Base-by-base conservation (phyloP, 2,329 filamentous ascomycete genomes). In the Xylaria sp. region DNA sequence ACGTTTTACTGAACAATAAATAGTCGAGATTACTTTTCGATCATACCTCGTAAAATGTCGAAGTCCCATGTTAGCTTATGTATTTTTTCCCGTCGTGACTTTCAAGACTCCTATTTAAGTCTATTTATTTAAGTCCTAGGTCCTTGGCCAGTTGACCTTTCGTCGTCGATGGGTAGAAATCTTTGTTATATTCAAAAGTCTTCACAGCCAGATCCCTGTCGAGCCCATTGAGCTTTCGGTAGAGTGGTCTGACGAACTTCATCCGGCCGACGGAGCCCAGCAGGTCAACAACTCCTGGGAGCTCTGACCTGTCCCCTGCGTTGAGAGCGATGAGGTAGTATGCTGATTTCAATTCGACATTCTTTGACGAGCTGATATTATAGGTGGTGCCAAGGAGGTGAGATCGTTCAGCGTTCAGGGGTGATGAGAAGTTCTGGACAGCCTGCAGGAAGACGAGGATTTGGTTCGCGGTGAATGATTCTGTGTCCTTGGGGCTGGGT, bases 111-210 rank as follows among this genome's bases (percentile, higher is more conserved):
- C 13, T 23, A 3, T 65, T 3, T 59, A 28, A n/a, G 48, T 5
- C 39, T 28, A 58, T 51, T 52, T 75, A 78, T 64, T 75, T 77
- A 55, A 84, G 70, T 1, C 85, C 86, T 44, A 97, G 81, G 80
- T 97, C 92, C 86, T 97, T 98, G 82, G 94, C 92, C 2, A 97
- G 90, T 89, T 97, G 92, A 8, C 85, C 88, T 70, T 89, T 88
- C 80, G 94, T 98, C 75, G 98, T 98, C 1, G 96, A 96, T 78
- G 98, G 95, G 79, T 98, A 99, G 78, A 98, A 98, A 71, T 94
- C 91, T 81, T 88, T 92, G 80, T 97, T 91, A 86, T 91, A 92
- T 82, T 92, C 88, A 81, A 97, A 98, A 0, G 94, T 97, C 79
- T 89, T 84, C 63, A 95, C 81, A 0, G 96, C 95, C 76, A 97